Evolutionary conservation across 2,329 filamentous ascomycete genomes (phyloP).

Genomic region (Diaporthe ilicicola): DNA sequence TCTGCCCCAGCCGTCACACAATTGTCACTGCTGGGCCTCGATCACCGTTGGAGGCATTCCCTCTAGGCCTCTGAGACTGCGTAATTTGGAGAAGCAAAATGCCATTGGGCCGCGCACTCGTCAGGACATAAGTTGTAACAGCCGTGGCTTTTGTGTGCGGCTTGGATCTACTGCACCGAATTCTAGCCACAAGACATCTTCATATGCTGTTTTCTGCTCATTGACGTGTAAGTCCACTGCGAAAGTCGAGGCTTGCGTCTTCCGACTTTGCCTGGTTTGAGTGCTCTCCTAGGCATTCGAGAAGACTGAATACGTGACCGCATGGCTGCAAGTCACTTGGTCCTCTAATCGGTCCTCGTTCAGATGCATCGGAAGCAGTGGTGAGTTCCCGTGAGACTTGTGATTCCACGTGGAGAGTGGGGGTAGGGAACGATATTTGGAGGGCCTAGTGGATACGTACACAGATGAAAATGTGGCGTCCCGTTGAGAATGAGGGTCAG

Average conservation of each 20-base stretch:
- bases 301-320: neutral
- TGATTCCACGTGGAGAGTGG: slow-evolving; percentile 14
- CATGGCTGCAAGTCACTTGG: neutral
- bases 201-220: neutral
- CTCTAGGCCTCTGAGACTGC: slow-evolving; percentile 16
- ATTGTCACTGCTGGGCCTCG: neutral
- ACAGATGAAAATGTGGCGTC: neutral
- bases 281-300: neutral
- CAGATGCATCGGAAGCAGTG: neutral
- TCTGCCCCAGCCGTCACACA: slow-evolving; percentile 9
- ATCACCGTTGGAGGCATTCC: slow-evolving; percentile 12
- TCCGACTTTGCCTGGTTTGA: neutral
- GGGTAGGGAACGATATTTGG: neutral
- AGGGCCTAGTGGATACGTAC: neutral
- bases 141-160: slow-evolving; percentile 14
- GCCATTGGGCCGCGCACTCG: slow-evolving; percentile 9
- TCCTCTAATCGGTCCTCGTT: neutral
- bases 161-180: neutral
- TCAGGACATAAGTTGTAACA: neutral
- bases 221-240: neutral
- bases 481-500: neutral
- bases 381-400: neutral
- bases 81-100: slow-evolving; percentile 12
- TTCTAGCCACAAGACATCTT: neutral
- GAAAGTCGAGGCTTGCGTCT: neutral